These are phyloP conservation scores for Fusarium nurragi DNA, from an alignment of 2,329 filamentous ascomycete genomes.

Conservation along the genomic window DNA sequence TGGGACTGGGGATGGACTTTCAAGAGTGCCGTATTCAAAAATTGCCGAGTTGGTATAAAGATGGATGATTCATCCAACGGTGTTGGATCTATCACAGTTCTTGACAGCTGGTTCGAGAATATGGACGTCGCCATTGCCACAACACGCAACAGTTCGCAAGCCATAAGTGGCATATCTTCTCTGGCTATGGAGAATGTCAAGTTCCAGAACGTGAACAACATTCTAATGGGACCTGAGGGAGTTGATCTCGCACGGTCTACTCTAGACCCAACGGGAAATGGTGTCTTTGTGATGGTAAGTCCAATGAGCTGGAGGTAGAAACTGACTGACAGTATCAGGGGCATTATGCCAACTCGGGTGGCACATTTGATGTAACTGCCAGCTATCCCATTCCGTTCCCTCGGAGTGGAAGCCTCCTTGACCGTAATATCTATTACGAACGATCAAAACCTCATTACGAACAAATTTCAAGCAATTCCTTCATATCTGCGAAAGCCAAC, in stretches of 20 bases:
- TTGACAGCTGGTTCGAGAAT: slow-evolving; percentile 76
- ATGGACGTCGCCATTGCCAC: slow-evolving; percentile 75
- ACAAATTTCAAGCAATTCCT: slow-evolving; percentile 63
- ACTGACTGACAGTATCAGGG: slow-evolving; percentile 37
- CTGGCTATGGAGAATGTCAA: slow-evolving; percentile 60
- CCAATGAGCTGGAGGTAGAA: neutral
- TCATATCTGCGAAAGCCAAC: slow-evolving; percentile 71
- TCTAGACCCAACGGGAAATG: slow-evolving; percentile 10
- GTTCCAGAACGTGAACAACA: slow-evolving; percentile 49
- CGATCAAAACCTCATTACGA: slow-evolving; percentile 80
- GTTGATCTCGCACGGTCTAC: slow-evolving; percentile 28
- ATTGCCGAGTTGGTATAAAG: slow-evolving; percentile 73
- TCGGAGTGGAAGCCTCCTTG: slow-evolving; percentile 57
- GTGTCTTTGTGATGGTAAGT: slow-evolving; percentile 44
- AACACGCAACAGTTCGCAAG: slow-evolving; percentile 53
- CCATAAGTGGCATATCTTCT: slow-evolving; percentile 52
- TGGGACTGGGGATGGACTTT: slow-evolving; percentile 84
- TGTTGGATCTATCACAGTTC: slow-evolving; percentile 78
- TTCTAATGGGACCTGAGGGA: slow-evolving; percentile 35
- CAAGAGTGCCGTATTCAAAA: slow-evolving; percentile 70
- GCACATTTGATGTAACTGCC: slow-evolving; percentile 37
- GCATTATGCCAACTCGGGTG: slow-evolving; percentile 37
- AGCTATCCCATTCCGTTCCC: slow-evolving; percentile 30
- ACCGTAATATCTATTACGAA: slow-evolving; percentile 68
- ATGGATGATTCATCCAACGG: slow-evolving; percentile 64